phyloP scores from a whole-genome alignment of 345 rosid genomes.

The Psidium friedrichsthalianum region DNA sequence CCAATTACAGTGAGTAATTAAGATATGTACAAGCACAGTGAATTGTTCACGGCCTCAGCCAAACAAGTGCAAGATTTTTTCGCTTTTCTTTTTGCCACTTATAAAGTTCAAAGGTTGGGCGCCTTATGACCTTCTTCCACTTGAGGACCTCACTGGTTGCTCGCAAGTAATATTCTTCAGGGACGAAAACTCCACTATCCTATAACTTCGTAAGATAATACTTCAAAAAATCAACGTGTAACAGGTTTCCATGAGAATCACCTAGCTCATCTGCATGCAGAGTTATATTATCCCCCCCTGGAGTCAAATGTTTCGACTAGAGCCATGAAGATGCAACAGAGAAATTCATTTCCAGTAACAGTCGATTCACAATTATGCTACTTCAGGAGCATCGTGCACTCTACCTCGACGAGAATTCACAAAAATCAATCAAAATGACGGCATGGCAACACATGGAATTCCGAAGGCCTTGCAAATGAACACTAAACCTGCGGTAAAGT shows the following conservation, averaged over 20 bases:
- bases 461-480: not conserved
- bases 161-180: not conserved
- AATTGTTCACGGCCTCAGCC: not conserved
- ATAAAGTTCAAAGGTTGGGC: not conserved
- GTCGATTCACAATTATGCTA: not conserved
- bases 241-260: not conserved
- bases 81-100: not conserved
- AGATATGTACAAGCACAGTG: not conserved
- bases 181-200: not conserved
- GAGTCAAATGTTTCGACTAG: not conserved
- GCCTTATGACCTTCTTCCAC: not conserved
- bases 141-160: not conserved
- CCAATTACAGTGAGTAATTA: not conserved
- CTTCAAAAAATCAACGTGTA: not conserved
- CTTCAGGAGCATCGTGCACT: not conserved
- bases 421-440: not conserved
- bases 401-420: not conserved
- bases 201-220: not conserved
- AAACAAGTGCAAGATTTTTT: not conserved
- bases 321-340: not conserved
- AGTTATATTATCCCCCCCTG: not conserved
- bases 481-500: not conserved
- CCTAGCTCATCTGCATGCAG: not conserved
- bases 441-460: not conserved
- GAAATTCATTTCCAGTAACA: not conserved